Evolutionary conservation across 2,329 filamentous ascomycete genomes (phyloP), one percentile per base, ranked within the genome.

Genomic region (Fusarium udum): DNA sequence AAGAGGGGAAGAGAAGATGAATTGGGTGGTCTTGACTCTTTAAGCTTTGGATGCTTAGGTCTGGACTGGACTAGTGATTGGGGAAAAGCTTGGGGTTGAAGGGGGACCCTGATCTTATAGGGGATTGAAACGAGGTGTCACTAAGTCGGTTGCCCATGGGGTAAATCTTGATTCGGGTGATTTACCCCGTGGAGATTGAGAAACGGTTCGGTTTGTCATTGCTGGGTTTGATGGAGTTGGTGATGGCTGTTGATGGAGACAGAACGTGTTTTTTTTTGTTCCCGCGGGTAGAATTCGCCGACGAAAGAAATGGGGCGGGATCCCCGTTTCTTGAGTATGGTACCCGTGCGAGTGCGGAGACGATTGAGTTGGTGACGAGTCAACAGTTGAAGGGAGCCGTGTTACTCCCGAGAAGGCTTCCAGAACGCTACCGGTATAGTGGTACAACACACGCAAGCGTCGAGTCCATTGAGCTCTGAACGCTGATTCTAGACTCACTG

Each of bases 31-130:
- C 39, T 46, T 39, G 40, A 34, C 51, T 40, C 51, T 67, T 46
- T 67, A 46, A 67, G 51, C 42, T 39, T 45, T 31, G 31, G 31
- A 51, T 51, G 31, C 22, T 51, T 51, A 32, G n/a, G 28, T 40
- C 56, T 48, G 28, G 32, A 49, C 51, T 67, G 51, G 34, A 31
- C 36, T 66, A 42, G 26, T 45, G 16, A 39, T 65, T n/a, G 49
- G 63, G 63, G 61, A 66, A 66, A 66, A 34, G 34, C 51, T 46
- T 67, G 11, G 62, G 51, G 51, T 56, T 39, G 48, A 39, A 32
- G 34, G 51, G 48, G 59, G 40, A 26, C 48, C 58, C 28, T 61
- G 58, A 67, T 67, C 62, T 67, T 67, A 67, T 67, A 67, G 37
- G 26, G 7, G 42, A 39, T 48, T 13, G 37, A 40, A 40, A 28